These are phyloP conservation scores for Silene noctiflora DNA, from an alignment of 179 eudicot species.

Conservation along the genomic window DNA sequence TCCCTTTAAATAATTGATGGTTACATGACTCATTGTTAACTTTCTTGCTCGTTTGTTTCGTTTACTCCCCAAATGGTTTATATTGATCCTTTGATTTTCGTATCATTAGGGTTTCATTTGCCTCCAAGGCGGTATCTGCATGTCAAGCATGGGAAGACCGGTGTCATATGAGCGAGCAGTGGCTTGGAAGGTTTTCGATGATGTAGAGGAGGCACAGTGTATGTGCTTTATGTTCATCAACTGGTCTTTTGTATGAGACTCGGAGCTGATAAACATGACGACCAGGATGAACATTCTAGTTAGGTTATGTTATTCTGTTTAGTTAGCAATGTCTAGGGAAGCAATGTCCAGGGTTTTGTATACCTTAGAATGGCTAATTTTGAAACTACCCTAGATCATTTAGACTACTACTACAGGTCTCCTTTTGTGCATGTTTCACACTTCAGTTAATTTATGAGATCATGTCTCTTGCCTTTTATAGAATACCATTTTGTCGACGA, in stretches of 20 bases:
- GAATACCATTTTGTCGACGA: neutral
- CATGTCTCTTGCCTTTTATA: neutral
- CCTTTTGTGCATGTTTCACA: constrained; percentile 5
- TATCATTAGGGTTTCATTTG: constrained; percentile 41
- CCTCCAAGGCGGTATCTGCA: constrained; percentile 72
- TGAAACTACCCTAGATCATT: constrained; percentile 30
- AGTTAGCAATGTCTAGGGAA: constrained; percentile 29
- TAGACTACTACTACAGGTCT: constrained; percentile 20
- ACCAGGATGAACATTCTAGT: neutral
- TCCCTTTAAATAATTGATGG: no score
- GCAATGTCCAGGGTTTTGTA: constrained; percentile 28
- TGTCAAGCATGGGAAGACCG: constrained; percentile 85
- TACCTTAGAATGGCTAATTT: constrained; percentile 32
- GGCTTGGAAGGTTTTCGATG: constrained; percentile 83
- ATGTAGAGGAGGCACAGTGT: constrained; percentile 70
- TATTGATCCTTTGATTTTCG: neutral
- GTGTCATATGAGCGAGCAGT: constrained; percentile 78
- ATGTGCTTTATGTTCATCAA: constrained; percentile 82
- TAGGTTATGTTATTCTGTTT: constrained; percentile 7
- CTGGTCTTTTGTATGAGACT: constrained; percentile 77
- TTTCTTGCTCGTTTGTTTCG: neutral
- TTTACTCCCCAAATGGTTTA: neutral
- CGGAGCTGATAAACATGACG: neutral
- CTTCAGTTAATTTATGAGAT: constrained; percentile 22
- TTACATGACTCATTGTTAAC: no score